Evolutionary conservation across 2,329 filamentous ascomycete species (phyloP).

Genomic region (Cadophora sp.): DNA sequence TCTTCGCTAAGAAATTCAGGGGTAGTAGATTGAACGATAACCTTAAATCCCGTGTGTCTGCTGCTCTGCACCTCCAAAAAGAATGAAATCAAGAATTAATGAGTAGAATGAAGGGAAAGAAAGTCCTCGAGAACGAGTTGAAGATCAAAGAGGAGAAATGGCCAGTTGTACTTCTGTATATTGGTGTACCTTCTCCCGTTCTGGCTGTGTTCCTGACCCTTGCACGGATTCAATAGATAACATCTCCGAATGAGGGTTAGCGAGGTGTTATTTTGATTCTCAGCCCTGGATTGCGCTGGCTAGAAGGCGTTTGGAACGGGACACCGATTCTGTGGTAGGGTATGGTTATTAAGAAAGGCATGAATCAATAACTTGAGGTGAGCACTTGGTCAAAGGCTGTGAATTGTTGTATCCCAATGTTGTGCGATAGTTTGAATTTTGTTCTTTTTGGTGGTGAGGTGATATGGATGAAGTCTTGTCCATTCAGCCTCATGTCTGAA

Average conservation of each 20-base stretch:
- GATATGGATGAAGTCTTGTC: neutral
- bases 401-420: neutral
- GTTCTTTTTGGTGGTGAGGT: neutral
- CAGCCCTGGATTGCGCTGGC: neutral
- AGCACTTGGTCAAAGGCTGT: neutral
- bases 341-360: neutral
- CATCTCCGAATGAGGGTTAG: neutral
- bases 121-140: neutral
- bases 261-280: neutral
- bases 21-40: conserved; percentile 10
- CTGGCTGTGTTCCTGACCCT: conserved; percentile 9
- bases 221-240: conserved; percentile 6
- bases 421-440: neutral
- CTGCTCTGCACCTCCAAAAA: neutral
- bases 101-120: neutral
- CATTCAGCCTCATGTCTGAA: neutral
- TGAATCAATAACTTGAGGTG: neutral
- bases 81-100: neutral
- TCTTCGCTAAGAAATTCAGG: conserved; percentile 20
- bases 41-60: neutral
- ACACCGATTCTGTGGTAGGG: neutral
- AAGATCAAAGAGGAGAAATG: neutral
- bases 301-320: neutral
- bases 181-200: conserved; percentile 6
- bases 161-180: neutral